Base-by-base conservation (phyloP, 305 asterid species). In the Salvia sclarea region DNA sequence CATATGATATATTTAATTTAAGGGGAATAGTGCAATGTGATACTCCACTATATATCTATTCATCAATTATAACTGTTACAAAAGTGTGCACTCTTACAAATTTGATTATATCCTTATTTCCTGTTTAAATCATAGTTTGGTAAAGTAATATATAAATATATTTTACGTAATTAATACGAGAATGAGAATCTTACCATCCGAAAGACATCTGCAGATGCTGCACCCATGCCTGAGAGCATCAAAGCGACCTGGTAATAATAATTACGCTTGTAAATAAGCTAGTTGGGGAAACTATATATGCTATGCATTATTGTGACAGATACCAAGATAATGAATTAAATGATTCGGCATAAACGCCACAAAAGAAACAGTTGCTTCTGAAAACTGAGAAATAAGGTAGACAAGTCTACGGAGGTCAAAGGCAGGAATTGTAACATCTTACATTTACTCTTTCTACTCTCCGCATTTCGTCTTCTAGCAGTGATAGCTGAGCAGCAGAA, bases 381-480 rank as follows among this genome's bases (percentile, higher is more conserved):
- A 6, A 30, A 43, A 14, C 64, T 30, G 9, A 57, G 49, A 61
- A 44, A 38, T 31, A 66, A 73, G 38, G 52, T 17, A 47, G 58
- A 37, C 43, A 35, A 49, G 54, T 38, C 62, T 56, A 56, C 31
- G 22, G 52, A 71, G 20, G 20, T 57, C 7, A 49, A 41, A 22
- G 17, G 12, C 30, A 41, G n/a, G 38, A 67, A 38, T 12, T 14
- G 9, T 4, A 14, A 58, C 21, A 72, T 58, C 96, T 80, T 85
- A 94, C 99, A 59, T 94, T 94, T 53, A 94, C 96, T 89, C 99
- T 78, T 84, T 94, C 99, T 12, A 91, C 85, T 85, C 99, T 91
- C 61, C 96, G 84, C 99, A 94, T 94, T 81, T 94, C 99, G 71
- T 94, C 99, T 76, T 94, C 97, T 25, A 94, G 94, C 80, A 94